Evolutionary conservation across 768 basidiomycete species (phyloP).

Genomic region (Mycena pura): DNA sequence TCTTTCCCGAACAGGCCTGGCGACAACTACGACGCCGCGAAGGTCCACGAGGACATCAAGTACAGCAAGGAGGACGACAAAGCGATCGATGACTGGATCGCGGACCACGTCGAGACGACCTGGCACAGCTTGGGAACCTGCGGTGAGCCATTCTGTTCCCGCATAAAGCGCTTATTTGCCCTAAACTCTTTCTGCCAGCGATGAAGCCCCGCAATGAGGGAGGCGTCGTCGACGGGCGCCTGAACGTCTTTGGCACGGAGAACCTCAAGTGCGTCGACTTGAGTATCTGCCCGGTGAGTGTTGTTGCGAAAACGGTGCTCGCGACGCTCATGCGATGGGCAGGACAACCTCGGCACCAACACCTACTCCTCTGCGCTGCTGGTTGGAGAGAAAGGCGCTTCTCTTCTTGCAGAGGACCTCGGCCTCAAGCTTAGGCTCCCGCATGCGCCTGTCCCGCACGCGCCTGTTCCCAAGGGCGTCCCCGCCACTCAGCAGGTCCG

Average conservation of each 20-base stretch:
- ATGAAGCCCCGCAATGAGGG: slow-evolving; percentile 74
- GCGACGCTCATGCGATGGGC: too few relatives aligned
- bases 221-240: slow-evolving; percentile 68
- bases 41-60: slow-evolving; percentile 69
- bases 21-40: slow-evolving; percentile 57
- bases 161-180: background rate
- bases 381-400: slow-evolving; percentile 74
- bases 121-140: slow-evolving; percentile 73
- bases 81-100: slow-evolving; percentile 67
- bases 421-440: slow-evolving; percentile 68
- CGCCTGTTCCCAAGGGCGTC: slow-evolving; percentile 60
- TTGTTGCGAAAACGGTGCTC: background rate
- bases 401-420: slow-evolving; percentile 66
- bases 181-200: slow-evolving; percentile 37
- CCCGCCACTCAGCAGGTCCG: slow-evolving; percentile 57
- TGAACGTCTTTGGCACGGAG: slow-evolving; percentile 69
- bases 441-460: slow-evolving; percentile 74
- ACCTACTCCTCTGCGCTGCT: slow-evolving; percentile 75
- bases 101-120: slow-evolving; percentile 77
- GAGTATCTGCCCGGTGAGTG: slow-evolving; percentile 72
- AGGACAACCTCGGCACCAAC: slow-evolving; percentile 77
- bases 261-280: slow-evolving; percentile 74
- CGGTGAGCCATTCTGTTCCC: slow-evolving; percentile 42
- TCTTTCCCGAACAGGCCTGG: slow-evolving; percentile 48
- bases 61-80: slow-evolving; percentile 73